These are phyloP conservation scores for Ambrosiella xylebori DNA, from an alignment of 2,329 filamentous ascomycete species.

Conservation along the genomic window DNA sequence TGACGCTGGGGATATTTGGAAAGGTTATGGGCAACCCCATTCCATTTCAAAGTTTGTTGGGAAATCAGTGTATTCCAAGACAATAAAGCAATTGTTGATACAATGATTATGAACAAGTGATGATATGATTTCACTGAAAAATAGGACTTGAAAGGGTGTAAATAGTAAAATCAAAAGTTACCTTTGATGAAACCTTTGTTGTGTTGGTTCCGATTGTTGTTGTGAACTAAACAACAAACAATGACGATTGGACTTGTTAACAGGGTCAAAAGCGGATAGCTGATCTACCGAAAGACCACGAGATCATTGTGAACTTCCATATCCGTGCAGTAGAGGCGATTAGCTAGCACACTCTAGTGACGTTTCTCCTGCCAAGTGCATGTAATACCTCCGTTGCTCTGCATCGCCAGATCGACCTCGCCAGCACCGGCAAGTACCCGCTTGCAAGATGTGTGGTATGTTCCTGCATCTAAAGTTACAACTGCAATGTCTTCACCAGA, in stretches of 20 bases:
- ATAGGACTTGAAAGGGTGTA: no score
- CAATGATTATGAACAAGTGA: background rate
- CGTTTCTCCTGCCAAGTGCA: conserved; percentile 1
- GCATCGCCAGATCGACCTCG: background rate
- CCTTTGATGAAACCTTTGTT: no score
- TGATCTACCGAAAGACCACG: no score
- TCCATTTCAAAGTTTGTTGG: background rate
- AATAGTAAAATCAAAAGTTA: no score
- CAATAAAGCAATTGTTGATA: background rate
- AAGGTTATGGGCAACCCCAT: background rate
- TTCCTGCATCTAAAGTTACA: conserved; percentile 9
- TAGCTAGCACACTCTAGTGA: background rate
- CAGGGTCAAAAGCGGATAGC: no score
- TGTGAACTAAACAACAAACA: no score
- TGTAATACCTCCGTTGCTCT: background rate
- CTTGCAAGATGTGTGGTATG: background rate
- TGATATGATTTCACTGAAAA: background rate
- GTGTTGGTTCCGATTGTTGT: no score
- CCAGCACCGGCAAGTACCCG: background rate
- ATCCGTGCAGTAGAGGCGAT: no score
- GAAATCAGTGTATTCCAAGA: background rate
- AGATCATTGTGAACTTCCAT: no score
- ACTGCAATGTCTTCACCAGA: background rate
- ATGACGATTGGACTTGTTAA: no score
- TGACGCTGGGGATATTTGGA: background rate